phyloP scores from a whole-genome alignment of 495 filamentous ascomycete genomes.

The Physcia stellaris region DNA sequence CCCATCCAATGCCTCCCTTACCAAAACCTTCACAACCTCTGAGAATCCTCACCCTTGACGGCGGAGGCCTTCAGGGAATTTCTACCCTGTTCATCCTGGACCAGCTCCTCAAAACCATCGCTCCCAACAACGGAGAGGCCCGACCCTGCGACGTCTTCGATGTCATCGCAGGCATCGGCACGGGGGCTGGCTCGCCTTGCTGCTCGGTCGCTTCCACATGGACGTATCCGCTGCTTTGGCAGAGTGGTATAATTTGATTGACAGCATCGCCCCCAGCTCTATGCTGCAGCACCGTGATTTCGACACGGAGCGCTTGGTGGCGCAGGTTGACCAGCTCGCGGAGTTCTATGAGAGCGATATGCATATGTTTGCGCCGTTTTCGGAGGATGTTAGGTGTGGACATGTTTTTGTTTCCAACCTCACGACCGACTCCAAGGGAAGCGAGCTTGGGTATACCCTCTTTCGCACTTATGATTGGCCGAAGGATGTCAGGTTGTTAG shows the following conservation, averaged over 20 bases:
- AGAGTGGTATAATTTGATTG: constrained; percentile 9
- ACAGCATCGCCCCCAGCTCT: constrained; percentile 3
- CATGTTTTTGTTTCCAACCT: constrained; percentile 13
- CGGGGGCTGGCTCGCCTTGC: constrained; percentile 14
- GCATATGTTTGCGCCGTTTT: constrained; percentile 6
- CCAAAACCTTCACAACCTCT: constrained; percentile 10
- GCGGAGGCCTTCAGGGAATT: constrained; percentile 11
- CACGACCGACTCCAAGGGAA: background rate
- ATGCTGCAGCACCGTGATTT: constrained; percentile 10
- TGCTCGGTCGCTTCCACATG: constrained; percentile 16
- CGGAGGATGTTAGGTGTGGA: constrained; percentile 4
- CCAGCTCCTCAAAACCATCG: constrained; percentile 9
- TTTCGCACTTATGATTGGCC: constrained; percentile 11
- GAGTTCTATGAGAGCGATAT: constrained; percentile 7
- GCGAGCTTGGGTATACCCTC: constrained; percentile 4
- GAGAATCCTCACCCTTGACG: constrained; percentile 14
- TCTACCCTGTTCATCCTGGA: constrained; percentile 10
- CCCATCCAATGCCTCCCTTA: too few species aligned
- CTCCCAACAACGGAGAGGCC: constrained; percentile 9
- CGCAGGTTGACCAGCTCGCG: constrained; percentile 10
- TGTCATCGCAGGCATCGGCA: constrained; percentile 13
- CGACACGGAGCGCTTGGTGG: constrained; percentile 8
- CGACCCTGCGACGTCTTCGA: constrained; percentile 16
- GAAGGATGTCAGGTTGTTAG: constrained; percentile 4
- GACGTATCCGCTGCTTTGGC: background rate